Evolutionary conservation across 257 asterid species (phyloP).

Genomic region (Anisodus acutangulus): DNA sequence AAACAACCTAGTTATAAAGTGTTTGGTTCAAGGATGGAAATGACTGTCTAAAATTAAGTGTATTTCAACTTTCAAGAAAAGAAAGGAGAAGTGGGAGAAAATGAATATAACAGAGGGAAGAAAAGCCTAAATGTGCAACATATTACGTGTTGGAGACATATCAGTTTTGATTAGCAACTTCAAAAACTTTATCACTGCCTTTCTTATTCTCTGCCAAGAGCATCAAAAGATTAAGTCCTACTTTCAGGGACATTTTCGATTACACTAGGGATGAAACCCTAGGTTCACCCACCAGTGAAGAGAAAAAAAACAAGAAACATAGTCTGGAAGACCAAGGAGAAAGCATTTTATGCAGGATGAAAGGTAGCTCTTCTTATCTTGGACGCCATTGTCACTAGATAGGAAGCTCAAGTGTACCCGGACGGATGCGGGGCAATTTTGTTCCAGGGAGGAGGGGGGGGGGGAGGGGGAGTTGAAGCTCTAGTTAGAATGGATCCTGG

Average conservation of each 20-base stretch:
- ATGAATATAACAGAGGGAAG: neutral
- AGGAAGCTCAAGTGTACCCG: neutral
- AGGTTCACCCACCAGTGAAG: slow-evolving; percentile 6
- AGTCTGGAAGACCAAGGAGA: neutral
- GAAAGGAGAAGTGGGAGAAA: slow-evolving; percentile 4
- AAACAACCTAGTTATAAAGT: neutral
- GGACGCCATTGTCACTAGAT: neutral
- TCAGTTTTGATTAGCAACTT: slow-evolving; percentile 7
- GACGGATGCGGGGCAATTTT: neutral
- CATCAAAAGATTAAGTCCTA: neutral
- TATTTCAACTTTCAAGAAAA: slow-evolving; percentile 28
- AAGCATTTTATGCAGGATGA: neutral
- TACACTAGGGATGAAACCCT: neutral
- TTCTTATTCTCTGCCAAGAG: slow-evolving; percentile 11
- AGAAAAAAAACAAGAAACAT: slow-evolving; percentile 6
- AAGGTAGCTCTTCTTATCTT: neutral
- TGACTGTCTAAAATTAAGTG: neutral
- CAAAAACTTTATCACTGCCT: neutral
- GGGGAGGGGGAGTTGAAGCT: neutral
- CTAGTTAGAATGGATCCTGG: neutral
- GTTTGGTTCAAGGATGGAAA: neutral
- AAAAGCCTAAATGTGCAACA: neutral
- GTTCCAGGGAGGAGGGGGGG: neutral
- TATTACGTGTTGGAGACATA: slow-evolving; percentile 9
- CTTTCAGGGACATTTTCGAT: slow-evolving; percentile 1